A percentile compares a stretch with the other conserved stretches of the same genome.
Evolutionary conservation across 495 filamentous ascomycete species (phyloP).

Genomic region (Neurospora sp.): DNA sequence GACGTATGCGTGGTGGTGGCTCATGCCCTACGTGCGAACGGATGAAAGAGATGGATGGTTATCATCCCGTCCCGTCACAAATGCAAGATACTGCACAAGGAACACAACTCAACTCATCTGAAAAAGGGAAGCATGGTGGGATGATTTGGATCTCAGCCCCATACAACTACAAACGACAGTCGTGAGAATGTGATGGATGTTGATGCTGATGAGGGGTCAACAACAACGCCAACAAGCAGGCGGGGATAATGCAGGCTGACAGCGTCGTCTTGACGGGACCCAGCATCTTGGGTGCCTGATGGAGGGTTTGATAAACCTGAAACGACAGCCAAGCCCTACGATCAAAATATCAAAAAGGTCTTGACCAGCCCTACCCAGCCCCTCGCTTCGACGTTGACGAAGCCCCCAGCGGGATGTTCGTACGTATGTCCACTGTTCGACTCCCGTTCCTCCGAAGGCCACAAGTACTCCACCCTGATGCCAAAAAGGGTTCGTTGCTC

Average conservation of each 20-base stretch:
- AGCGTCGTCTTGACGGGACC: neutral
- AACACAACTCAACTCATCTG: neutral
- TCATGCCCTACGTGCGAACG: neutral
- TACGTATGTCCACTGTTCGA: neutral
- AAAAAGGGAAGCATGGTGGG: neutral
- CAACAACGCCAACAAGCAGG: neutral
- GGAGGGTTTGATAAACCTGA: neutral
- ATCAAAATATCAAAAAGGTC: neutral
- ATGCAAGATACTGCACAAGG: neutral
- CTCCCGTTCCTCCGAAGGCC: neutral
- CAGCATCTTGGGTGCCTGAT: neutral
- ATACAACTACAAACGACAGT: neutral
- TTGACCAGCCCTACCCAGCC: neutral
- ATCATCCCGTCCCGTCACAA: neutral
- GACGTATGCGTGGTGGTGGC: neutral
- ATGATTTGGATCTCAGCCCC: neutral
- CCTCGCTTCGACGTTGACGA: neutral
- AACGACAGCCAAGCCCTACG: neutral
- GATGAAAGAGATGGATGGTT: neutral
- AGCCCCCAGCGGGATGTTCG: neutral
- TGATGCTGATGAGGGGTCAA: neutral
- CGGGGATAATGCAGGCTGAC: neutral
- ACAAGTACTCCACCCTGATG: neutral
- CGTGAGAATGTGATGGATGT: neutral
- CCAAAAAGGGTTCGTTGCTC: neutral